Evolutionary conservation across 768 basidiomycete genomes (phyloP), one percentile per base, ranked within the genome.

Genomic region (Podaxis sp.): DNA sequence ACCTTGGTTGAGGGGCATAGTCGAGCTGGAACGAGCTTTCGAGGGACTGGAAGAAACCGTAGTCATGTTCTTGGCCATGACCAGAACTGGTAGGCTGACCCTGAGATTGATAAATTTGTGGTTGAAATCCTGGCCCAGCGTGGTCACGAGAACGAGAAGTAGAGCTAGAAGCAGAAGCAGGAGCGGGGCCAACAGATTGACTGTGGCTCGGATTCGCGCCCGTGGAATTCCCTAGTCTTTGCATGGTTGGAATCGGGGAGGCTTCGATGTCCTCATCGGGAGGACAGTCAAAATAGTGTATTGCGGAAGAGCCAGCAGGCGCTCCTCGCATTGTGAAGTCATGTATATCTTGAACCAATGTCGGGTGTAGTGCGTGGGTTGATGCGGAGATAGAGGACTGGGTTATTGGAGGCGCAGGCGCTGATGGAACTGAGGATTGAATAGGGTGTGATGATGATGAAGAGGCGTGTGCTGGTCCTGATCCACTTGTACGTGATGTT

Each of bases 271-370:
- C 22, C 15, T 57, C 43, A 38, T 61, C 64, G 55, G 66, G 64
- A 11, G 64, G 55, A 15, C 50, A 60, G 24, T 69, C 69, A 54
- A 63, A 69, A 38, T 69, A 67, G 15, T 66, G 49, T 40, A 63
- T 57, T 13, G 55, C 33, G 66, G 59, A 46, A 65, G 52, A 49
- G 17, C 60, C 9, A 11, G 66, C 55, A 1, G 59, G 38, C 0
- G 53, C 19, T 33, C 55, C 58, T 7, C 64, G 63, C 29, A 67
- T 49, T 19, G 64, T 69, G 29, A 77, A 72, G 27, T 81, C 77
- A 58, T 76, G 76, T 76, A 86, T 72, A 65, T 87, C 86, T 49
- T 82, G 80, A 62, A 80, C 79, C 63, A 89, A 82, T 15, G 77
- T 78, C 2, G 83, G 80, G 66, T 86, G 84, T 64, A 84, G 74